Conservation (phyloP, 208 protist genomes). For the Leishmania amazonensis region DNA sequence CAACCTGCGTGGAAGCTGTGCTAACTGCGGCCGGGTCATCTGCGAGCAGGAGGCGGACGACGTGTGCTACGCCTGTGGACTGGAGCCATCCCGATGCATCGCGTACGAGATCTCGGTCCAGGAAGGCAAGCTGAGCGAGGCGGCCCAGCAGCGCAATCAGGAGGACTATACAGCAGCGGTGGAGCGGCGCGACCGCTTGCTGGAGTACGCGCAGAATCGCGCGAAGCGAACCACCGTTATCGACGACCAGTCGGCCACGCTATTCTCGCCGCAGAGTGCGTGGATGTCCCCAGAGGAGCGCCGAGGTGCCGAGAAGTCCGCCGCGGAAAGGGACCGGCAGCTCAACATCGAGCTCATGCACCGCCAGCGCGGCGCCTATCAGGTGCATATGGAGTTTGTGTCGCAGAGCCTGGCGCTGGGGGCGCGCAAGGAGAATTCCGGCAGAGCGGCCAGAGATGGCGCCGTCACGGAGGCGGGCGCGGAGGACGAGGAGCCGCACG, state of each 20-base stretch:
- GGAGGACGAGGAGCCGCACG: slow-evolving; percentile 8
- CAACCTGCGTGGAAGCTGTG: slow-evolving; percentile 77
- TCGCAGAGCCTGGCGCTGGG: slow-evolving; percentile 71
- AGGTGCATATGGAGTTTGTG: slow-evolving; percentile 83
- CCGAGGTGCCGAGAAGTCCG: slow-evolving; percentile 49
- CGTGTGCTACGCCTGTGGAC: slow-evolving; percentile 82
- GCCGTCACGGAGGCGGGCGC: slow-evolving; percentile 1
- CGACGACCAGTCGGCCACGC: slow-evolving; percentile 82
- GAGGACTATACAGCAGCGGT: slow-evolving; percentile 72
- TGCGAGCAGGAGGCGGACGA: slow-evolving; percentile 88
- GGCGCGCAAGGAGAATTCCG: slow-evolving; percentile 37
- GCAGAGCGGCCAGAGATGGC: neutral
- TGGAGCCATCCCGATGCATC: slow-evolving; percentile 69
- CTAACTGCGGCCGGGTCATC: slow-evolving; percentile 91
- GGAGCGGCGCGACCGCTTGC: slow-evolving; percentile 66
- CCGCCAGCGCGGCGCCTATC: slow-evolving; percentile 56
- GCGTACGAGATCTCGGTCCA: slow-evolving; percentile 83
- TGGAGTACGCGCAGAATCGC: slow-evolving; percentile 75
- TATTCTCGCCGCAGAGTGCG: slow-evolving; percentile 73
- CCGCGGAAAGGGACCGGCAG: slow-evolving; percentile 50
- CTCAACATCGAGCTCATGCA: slow-evolving; percentile 70
- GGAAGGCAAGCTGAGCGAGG: slow-evolving; percentile 76
- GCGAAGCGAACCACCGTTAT: slow-evolving; percentile 83
- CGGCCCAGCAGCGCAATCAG: slow-evolving; percentile 60
- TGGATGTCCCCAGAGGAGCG: slow-evolving; percentile 79